phyloP scores from a whole-genome alignment of 169 alveolate genomes.

The Eimeria sp. region DNA sequence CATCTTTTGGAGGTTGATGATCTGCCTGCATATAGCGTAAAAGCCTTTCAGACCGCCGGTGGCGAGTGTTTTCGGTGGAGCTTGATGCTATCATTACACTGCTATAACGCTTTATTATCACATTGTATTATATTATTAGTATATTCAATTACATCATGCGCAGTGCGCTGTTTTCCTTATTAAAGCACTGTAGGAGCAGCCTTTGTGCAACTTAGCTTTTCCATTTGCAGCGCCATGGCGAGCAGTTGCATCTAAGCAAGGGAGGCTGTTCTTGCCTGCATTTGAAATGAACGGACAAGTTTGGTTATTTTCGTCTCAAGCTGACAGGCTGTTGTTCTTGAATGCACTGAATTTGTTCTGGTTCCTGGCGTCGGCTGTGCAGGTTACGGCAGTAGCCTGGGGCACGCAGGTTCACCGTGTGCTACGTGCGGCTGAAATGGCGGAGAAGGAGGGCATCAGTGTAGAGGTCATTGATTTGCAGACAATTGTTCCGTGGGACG shows the following conservation, averaged over 20 bases:
- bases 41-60: neutral
- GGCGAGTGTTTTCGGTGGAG: too few species aligned
- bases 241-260: neutral
- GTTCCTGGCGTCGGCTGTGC: neutral
- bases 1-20: neutral
- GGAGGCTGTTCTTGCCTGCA: neutral
- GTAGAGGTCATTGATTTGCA: conserved; percentile 97
- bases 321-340: neutral
- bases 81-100: too few species aligned
- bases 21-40: neutral
- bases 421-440: conserved; percentile 95
- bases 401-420: conserved; percentile 92
- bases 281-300: neutral
- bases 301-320: neutral
- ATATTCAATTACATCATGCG: neutral
- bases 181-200: neutral
- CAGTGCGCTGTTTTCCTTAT: too few species aligned
- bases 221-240: neutral
- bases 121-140: too few species aligned
- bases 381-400: conserved; percentile 93
- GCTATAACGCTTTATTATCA: too few species aligned
- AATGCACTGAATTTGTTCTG: neutral
- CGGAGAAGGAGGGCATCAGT: conserved; percentile 93
- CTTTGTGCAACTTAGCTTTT: neutral
- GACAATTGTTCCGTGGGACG: conserved; percentile 98